phyloP scores from a whole-genome alignment of 345 rosid species.

The Limnanthes douglasii region DNA sequence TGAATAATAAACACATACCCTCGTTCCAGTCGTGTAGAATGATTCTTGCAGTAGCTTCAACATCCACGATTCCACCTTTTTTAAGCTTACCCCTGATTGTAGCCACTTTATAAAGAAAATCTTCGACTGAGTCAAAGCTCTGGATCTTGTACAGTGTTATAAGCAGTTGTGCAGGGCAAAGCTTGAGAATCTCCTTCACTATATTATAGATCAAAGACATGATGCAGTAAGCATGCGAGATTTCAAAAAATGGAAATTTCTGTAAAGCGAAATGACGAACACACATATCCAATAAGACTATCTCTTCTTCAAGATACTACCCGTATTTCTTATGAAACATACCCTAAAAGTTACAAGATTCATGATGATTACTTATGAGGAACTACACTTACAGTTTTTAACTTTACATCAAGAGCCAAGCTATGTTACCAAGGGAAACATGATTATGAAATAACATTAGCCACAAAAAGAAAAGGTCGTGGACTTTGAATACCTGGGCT shows the following conservation, averaged over 20 bases:
- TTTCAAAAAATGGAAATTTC: too few species aligned
- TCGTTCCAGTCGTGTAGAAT: constrained; percentile 90
- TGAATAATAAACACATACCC: constrained; percentile 27
- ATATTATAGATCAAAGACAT: constrained; percentile 10
- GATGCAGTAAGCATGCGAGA: too few species aligned
- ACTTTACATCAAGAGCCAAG: too few species aligned
- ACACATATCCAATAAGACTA: too few species aligned
- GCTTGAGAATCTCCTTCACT: constrained; percentile 90
- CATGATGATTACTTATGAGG: too few species aligned
- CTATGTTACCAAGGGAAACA: too few species aligned
- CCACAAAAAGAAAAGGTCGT: neutral
- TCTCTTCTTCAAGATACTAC: too few species aligned
- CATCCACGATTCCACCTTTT: constrained; percentile 89
- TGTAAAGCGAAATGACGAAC: too few species aligned
- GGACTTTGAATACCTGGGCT: constrained; percentile 47
- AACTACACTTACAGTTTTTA: too few species aligned
- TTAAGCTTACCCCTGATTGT: constrained; percentile 89
- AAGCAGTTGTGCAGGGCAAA: constrained; percentile 46
- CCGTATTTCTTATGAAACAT: too few species aligned
- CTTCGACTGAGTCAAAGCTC: constrained; percentile 61
- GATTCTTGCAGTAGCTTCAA: constrained; percentile 77
- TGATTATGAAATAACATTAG: too few species aligned
- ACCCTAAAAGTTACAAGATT: too few species aligned
- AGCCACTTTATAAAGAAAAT: constrained; percentile 81
- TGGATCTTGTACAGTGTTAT: constrained; percentile 72